Percentiles rank a stretch among this genome's conserved stretches.
phyloP scores from a whole-genome alignment of 2,329 filamentous ascomycete species.

The Sclerotinia minor region DNA sequence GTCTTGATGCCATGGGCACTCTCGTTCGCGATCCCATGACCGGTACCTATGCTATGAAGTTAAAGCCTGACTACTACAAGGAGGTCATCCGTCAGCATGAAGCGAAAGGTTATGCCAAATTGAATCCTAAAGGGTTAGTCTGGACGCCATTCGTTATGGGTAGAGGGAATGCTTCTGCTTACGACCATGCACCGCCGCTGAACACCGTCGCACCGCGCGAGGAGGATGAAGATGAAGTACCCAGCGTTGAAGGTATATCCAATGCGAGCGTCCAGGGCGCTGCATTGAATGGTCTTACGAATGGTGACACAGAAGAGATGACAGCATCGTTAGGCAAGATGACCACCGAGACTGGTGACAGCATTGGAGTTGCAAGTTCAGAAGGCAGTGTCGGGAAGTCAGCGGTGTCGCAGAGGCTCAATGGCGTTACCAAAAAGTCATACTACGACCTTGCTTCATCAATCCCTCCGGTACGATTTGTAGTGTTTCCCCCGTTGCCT shows the following conservation, averaged over 20 bases:
- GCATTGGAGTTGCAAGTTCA: conserved; percentile 29
- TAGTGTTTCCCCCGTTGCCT: conserved; percentile 72
- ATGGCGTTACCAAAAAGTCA: conserved; percentile 33
- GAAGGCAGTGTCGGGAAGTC: conserved; percentile 30
- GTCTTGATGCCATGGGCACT: conserved; percentile 83
- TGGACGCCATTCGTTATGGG: conserved; percentile 99
- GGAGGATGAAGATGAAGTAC: conserved; percentile 54
- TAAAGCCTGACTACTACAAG: conserved; percentile 82
- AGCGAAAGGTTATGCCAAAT: conserved; percentile 79
- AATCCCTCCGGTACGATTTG: conserved; percentile 71
- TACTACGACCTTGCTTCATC: conserved; percentile 40
- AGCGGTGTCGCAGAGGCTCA: conserved; percentile 31
- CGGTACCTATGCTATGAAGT: conserved; percentile 81
- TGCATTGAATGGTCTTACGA: conserved; percentile 31
- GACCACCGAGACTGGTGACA: conserved; percentile 33
- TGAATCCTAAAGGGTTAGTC: conserved; percentile 76
- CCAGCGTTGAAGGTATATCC: conserved; percentile 30
- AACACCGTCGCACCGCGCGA: conserved; percentile 87
- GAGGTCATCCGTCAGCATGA: conserved; percentile 90
- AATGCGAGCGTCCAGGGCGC: conserved; percentile 34
- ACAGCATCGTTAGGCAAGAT: conserved; percentile 38
- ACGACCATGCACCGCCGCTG: conserved; percentile 77
- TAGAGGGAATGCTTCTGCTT: conserved; percentile 75
- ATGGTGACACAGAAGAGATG: conserved; percentile 35
- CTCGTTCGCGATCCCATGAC: conserved; percentile 88